Percentiles rank a stretch among this genome's conserved stretches.
phyloP scores from a whole-genome alignment of 1,284 basidiomycete genomes.

The Papiliotrema laurentii region DNA sequence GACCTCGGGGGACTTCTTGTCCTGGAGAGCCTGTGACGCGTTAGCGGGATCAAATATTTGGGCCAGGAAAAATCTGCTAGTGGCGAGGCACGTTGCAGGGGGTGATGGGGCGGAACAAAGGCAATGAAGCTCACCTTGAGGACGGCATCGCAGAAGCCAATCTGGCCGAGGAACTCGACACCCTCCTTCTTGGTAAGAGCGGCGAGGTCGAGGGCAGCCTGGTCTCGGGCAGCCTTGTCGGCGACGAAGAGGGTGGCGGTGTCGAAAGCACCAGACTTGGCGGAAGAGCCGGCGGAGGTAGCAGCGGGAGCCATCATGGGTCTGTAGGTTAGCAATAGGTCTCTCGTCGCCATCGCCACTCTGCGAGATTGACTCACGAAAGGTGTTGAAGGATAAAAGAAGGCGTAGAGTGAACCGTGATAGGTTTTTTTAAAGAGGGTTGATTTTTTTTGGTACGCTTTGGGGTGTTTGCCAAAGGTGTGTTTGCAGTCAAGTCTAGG shows the following conservation, averaged over 20 bases:
- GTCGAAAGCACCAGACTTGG: conserved; percentile 46
- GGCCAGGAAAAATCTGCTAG: conserved; percentile 2
- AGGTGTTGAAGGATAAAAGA: not conserved
- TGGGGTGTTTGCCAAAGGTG: not conserved
- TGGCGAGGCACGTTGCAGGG: not conserved
- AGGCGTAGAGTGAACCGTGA: conserved; percentile 3
- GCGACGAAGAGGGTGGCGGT: conserved; percentile 47
- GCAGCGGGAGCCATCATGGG: conserved; percentile 45
- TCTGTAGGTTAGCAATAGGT: not conserved
- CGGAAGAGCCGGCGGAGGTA: conserved; percentile 34
- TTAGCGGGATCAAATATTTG: not conserved
- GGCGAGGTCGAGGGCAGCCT: conserved; percentile 67
- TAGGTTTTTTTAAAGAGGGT: conserved; percentile 1
- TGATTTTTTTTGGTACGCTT: conserved; percentile 6
- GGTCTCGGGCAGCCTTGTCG: conserved; percentile 57
- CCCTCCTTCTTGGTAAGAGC: conserved; percentile 77
- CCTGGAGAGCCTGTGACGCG: conserved; percentile 50
- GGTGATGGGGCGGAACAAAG: not conserved
- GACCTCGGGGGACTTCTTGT: conserved; percentile 55
- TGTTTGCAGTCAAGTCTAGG: not conserved
- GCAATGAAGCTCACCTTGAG: conserved; percentile 55
- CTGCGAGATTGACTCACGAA: not conserved
- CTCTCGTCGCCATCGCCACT: not conserved
- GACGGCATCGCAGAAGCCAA: conserved; percentile 73
- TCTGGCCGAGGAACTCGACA: conserved; percentile 69